Evolutionary conservation across 768 basidiomycete species (phyloP), one percentile per base, ranked within the genome.

Genomic region (Termitomyces eurrhizus): DNA sequence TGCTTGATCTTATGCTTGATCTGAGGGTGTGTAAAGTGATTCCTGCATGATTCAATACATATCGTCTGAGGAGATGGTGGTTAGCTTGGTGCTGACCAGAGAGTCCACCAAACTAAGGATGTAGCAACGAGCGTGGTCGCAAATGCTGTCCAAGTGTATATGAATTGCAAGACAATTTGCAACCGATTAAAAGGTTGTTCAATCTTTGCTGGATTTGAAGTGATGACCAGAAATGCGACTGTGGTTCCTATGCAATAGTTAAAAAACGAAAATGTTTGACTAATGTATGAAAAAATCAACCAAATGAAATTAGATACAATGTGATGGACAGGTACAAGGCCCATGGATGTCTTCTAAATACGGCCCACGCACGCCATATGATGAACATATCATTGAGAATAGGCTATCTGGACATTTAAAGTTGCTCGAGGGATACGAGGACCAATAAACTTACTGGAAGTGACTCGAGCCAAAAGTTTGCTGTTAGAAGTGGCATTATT

Each of bases 391-490:
- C 8, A 5, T 51, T 51, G 49, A 51, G 18, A 21, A 51, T 50
- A 3, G 29, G 29, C 48, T 50, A 26, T 18, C 8, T 9, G 3
- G 7, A 18, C 18, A 32, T 7, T 32, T 0, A 13, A 32, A 21
- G 21, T 18, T 29, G 12, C 26, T 16, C 7, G 1, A 21, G n/a
- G 6, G 21, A 24, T 13, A 24, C 4, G 46, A 7, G 46, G 13
- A 48, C 26, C 2, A 14, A 46, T 26, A 29, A 12, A 48, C 49
- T 50, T 8, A 50, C 49, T 3, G 49, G 16, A 50, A 50, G 29
- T 18, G 2, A 16, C 0, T 11, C 0, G 8, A 50, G 1, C 16
- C 29, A 50, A 9, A 0, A 0, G 1, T 8, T 11, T 50, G 14
- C 26, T 18, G 18, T 32, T 8, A 32, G 0, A 33, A 50, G 7